Evolutionary conservation across 495 filamentous ascomycete species (phyloP).

Genomic region (Xylaria curta): DNA sequence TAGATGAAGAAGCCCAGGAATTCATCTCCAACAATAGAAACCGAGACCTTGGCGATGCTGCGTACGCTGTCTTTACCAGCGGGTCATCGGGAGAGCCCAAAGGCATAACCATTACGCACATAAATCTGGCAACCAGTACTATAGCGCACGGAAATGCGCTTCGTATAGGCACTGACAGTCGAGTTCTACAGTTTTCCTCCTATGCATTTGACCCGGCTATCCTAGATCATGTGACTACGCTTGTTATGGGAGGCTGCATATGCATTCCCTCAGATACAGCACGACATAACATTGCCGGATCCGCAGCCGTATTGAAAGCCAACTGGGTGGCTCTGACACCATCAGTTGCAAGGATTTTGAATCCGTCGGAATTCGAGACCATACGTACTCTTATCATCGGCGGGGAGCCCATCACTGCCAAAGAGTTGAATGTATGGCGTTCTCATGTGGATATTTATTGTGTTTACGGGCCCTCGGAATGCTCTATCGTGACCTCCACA

Average conservation of each 20-base stretch:
- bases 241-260: constrained; percentile 46
- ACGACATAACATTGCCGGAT: not conserved
- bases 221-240: constrained; percentile 57
- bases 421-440: constrained; percentile 7
- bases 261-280: constrained; percentile 35
- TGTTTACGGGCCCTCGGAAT: constrained; percentile 18
- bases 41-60: no score
- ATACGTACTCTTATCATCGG: constrained; percentile 7
- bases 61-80: no score
- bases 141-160: constrained; percentile 41
- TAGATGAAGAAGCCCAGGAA: no score
- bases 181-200: constrained; percentile 62
- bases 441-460: not conserved
- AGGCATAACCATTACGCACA: no score
- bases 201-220: constrained; percentile 63
- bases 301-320: not conserved
- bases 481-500: not conserved
- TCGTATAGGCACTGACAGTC: constrained; percentile 42
- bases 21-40: no score
- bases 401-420: constrained; percentile 6
- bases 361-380: constrained; percentile 5
- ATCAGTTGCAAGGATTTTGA: constrained; percentile 11
- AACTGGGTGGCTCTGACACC: constrained; percentile 19
- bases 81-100: no score
- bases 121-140: constrained; percentile 1